Percentiles rank a stretch among this genome's conserved stretches.
Evolutionary conservation across 2,329 filamentous ascomycete genomes (phyloP).

Genomic region (Leptosphaerulina australis): DNA sequence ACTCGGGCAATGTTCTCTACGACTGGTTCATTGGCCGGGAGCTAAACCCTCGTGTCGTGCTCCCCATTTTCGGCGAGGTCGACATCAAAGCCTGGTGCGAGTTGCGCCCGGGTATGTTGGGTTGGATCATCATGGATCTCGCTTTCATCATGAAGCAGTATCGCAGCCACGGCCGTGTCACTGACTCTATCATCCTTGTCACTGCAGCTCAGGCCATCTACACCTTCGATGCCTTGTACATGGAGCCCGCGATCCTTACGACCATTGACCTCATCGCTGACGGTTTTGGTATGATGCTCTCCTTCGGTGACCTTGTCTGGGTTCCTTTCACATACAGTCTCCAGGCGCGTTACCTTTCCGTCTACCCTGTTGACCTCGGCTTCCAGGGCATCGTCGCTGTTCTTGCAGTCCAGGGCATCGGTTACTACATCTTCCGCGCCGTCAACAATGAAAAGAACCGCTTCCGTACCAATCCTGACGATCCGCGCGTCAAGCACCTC

Average conservation of each 20-base stretch:
- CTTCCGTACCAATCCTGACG: conserved; percentile 85
- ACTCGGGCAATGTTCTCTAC: conserved; percentile 84
- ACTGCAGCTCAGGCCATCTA: conserved; percentile 80
- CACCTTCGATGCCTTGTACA: conserved; percentile 81
- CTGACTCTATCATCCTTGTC: conserved; percentile 83
- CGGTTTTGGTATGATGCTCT: conserved; percentile 93
- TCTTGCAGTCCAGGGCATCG: conserved; percentile 68
- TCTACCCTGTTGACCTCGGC: conserved; percentile 82
- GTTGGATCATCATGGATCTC: conserved; percentile 85
- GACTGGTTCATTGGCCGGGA: conserved; percentile 98
- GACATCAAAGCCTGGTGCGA: conserved; percentile 93
- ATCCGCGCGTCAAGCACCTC: conserved; percentile 78
- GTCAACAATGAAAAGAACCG: conserved; percentile 94
- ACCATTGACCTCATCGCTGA: conserved; percentile 95
- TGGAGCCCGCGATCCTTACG: conserved; percentile 86
- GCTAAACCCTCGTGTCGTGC: conserved; percentile 81
- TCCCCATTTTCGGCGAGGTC: conserved; percentile 81
- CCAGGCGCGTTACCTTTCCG: conserved; percentile 82
- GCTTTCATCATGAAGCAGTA: conserved; percentile 89
- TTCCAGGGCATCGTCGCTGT: conserved; percentile 68
- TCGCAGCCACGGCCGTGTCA: conserved; percentile 79
- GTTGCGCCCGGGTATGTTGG: conserved; percentile 87
- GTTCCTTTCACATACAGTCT: conserved; percentile 87
- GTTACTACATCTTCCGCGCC: conserved; percentile 93
- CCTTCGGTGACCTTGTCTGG: conserved; percentile 92